phyloP scores from a whole-genome alignment of 306 rosid species.

The Quercus cerris region DNA sequence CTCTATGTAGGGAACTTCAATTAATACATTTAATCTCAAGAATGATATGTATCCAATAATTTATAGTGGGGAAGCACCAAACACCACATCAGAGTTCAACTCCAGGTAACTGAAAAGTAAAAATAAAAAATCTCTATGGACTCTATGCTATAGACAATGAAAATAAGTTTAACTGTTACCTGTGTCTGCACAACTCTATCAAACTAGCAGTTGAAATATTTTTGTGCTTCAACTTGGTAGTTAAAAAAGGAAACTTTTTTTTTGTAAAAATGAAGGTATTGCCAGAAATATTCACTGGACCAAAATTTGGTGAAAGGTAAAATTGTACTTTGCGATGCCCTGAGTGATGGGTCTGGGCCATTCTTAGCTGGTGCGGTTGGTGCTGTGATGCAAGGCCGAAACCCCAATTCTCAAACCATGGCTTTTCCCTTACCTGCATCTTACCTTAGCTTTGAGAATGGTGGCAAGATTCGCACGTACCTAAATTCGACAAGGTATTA shows the following conservation, averaged over 20 bases:
- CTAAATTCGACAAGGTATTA: conserved; percentile 21
- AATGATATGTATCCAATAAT: conserved; percentile 33
- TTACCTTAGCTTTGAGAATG: not conserved
- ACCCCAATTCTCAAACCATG: fast-evolving
- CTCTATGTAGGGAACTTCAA: conserved; percentile 38
- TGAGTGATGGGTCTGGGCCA: not conserved
- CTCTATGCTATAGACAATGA: too few species aligned
- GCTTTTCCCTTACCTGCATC: conserved; percentile 26
- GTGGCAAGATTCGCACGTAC: not conserved
- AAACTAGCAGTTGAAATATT: not conserved
- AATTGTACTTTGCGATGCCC: conserved; percentile 35
- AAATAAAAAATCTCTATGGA: too few species aligned
- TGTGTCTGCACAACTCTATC: not conserved
- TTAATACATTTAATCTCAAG: conserved; percentile 38
- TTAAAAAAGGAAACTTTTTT: not conserved
- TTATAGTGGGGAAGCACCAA: conserved; percentile 40
- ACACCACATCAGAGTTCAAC: not conserved
- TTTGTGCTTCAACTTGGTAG: not conserved
- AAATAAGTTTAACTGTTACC: not conserved
- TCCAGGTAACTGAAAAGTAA: conserved; percentile 31
- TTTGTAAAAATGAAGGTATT: conserved; percentile 8
- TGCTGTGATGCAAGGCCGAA: not conserved
- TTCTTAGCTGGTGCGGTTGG: conserved; percentile 17
- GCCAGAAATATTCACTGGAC: not conserved
- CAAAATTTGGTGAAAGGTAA: conserved; percentile 20